Conservation (phyloP, 2,329 filamentous ascomycete species). For the Aureobasidium leucospermi region DNA sequence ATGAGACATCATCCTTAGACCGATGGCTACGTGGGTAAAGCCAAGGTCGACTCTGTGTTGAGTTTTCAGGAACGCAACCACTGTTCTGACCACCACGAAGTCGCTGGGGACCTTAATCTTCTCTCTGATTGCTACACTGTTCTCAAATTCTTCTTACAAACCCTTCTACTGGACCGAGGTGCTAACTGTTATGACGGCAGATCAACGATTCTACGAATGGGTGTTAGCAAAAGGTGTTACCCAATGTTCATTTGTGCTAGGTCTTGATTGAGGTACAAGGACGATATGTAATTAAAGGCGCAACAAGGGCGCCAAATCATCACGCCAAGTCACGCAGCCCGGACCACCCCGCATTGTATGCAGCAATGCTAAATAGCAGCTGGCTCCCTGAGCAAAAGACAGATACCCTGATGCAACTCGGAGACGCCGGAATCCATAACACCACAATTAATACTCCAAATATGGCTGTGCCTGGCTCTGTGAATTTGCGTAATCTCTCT, state of each 20-base stretch:
- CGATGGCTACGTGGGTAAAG: constrained; percentile 21
- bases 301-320: background rate
- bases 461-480: constrained; percentile 65
- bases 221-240: too few species aligned
- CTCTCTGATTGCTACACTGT: constrained; percentile 16
- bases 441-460: constrained; percentile 19
- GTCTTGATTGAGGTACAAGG: too few species aligned
- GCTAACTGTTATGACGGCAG: background rate
- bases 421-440: background rate
- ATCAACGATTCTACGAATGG: too few species aligned
- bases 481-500: constrained; percentile 60
- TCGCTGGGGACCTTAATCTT: constrained; percentile 20
- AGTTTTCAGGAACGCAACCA: constrained; percentile 9
- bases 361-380: background rate
- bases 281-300: background rate
- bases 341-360: background rate
- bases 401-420: background rate
- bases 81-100: constrained; percentile 9
- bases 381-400: background rate
- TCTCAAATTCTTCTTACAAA: background rate
- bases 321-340: background rate
- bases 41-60: constrained; percentile 9
- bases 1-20: constrained; percentile 37
- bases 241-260: too few species aligned
- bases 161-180: background rate